Evolutionary conservation across 129 eudicot species (phyloP).

Genomic region (Chrysanthemum seticuspe): DNA sequence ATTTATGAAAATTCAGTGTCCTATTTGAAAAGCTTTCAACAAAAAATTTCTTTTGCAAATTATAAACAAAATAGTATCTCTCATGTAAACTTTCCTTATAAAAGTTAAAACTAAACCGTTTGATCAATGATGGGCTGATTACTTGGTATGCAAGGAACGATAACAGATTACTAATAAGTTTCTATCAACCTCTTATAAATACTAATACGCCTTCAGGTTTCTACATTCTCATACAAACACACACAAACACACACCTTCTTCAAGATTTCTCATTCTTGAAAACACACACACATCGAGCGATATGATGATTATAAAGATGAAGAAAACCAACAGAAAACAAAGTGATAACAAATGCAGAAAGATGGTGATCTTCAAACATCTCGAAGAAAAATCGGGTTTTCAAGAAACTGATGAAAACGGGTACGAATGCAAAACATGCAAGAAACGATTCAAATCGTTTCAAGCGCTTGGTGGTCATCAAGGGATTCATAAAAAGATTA

Average conservation of each 20-base stretch:
- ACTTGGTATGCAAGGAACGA: background rate
- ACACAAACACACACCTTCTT: too few species aligned
- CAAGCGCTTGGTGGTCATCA: constrained; percentile 34
- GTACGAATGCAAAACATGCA: constrained; percentile 27
- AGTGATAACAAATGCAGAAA: background rate
- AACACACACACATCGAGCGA: background rate
- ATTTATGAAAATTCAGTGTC: too few species aligned
- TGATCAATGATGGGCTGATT: background rate
- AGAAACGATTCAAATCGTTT: constrained; percentile 10
- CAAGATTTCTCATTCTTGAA: too few species aligned
- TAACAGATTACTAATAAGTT: background rate
- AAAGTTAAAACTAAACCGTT: too few species aligned
- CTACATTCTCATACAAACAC: too few species aligned
- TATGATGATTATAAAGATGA: background rate
- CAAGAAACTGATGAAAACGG: background rate
- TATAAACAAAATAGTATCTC: too few species aligned
- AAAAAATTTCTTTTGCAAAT: too few species aligned
- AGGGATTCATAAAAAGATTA: constrained; percentile 20
- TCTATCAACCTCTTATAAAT: too few species aligned
- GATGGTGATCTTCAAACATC: background rate
- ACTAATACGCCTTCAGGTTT: too few species aligned
- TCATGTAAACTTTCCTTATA: background rate
- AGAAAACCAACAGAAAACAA: background rate
- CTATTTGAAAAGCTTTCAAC: too few species aligned
- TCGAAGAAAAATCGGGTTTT: background rate